These are phyloP conservation scores for Guillardia theta DNA, from an alignment of 78 protist species.

Conservation along the genomic window DNA sequence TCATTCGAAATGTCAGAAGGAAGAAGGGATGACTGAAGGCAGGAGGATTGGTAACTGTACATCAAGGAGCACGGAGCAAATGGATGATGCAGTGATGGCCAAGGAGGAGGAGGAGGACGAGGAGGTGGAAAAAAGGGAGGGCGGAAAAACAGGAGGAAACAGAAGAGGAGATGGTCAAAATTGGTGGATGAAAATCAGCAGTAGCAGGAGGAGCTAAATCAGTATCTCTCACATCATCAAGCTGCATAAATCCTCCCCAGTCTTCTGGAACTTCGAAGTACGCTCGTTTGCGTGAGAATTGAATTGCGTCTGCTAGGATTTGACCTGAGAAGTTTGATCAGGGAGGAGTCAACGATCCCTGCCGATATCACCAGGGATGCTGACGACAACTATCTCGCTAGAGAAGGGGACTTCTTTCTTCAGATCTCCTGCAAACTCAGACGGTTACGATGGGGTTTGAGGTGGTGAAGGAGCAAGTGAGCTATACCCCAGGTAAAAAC, in stretches of 20 bases:
- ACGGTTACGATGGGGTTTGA: too few relatives aligned
- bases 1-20: too few relatives aligned
- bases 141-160: not conserved
- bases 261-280: not conserved
- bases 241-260: slow-evolving; percentile 22
- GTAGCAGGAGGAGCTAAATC: too few relatives aligned
- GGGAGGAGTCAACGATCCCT: too few relatives aligned
- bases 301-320: too few relatives aligned
- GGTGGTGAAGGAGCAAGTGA: too few relatives aligned
- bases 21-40: too few relatives aligned
- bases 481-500: not conserved
- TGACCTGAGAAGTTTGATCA: too few relatives aligned
- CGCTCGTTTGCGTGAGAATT: not conserved
- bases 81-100: not conserved
- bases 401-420: not conserved
- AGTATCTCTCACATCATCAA: not conserved
- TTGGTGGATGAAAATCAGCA: too few relatives aligned
- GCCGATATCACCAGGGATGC: not conserved
- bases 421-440: too few relatives aligned
- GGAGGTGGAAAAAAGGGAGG: not conserved
- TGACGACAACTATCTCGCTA: not conserved
- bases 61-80: not conserved
- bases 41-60: too few relatives aligned
- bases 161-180: not conserved
- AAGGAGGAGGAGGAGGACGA: not conserved